A percentile compares a stretch with the other conserved stretches of the same genome.
phyloP scores from a whole-genome alignment of 768 basidiomycete species.

The Trametes punicea region DNA sequence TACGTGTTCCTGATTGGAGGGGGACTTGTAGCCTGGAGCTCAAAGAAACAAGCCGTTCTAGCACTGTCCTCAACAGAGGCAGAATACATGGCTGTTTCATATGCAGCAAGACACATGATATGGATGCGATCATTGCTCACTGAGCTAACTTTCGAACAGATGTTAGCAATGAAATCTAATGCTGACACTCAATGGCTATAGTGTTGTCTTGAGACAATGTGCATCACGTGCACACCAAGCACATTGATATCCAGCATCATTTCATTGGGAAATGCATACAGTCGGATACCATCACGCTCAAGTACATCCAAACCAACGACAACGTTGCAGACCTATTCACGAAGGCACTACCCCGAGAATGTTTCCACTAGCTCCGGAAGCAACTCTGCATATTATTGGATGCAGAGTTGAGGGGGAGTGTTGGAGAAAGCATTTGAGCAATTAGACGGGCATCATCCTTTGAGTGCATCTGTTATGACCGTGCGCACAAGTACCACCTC shows the following conservation, averaged over 20 bases:
- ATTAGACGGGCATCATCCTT: neutral
- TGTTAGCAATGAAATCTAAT: neutral
- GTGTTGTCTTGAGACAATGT: constrained; percentile 9
- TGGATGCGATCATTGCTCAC: constrained; percentile 31
- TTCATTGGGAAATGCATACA: constrained; percentile 26
- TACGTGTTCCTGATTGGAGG: constrained; percentile 31
- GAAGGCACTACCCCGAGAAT: neutral
- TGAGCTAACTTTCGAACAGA: constrained; percentile 23
- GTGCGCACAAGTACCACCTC: too few relatives aligned
- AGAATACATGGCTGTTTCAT: constrained; percentile 35
- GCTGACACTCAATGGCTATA: constrained; percentile 15
- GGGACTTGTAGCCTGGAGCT: constrained; percentile 30
- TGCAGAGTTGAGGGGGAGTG: constrained; percentile 10
- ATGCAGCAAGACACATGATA: constrained; percentile 30
- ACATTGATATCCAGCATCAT: constrained; percentile 32
- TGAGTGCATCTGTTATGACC: too few relatives aligned
- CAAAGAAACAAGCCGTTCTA: constrained; percentile 31
- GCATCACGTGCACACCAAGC: constrained; percentile 27
- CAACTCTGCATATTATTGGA: constrained; percentile 9
- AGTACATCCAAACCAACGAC: neutral
- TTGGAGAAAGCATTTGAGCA: neutral
- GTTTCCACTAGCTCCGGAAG: neutral
- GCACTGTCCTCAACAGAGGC: constrained; percentile 35
- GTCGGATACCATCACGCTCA: neutral
- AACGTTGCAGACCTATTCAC: constrained; percentile 3